phyloP scores from a whole-genome alignment of 2,329 filamentous ascomycete species.

The Alternaria alternata region DNA sequence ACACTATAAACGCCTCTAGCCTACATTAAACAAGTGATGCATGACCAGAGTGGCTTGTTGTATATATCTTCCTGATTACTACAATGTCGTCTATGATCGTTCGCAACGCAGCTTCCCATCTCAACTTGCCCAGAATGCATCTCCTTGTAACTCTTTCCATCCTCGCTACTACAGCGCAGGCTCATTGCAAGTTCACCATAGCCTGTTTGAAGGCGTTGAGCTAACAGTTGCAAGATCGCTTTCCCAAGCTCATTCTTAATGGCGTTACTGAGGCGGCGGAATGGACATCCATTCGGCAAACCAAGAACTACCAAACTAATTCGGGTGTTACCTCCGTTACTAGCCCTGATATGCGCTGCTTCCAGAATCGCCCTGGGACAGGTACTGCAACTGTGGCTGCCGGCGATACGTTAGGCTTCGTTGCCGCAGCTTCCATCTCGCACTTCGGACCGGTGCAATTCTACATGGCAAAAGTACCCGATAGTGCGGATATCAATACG shows the following conservation, averaged over 20 bases:
- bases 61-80: neutral
- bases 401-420: conserved; percentile 57
- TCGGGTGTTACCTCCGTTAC: conserved; percentile 59
- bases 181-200: conserved; percentile 1
- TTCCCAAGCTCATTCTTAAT: conserved; percentile 37
- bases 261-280: conserved; percentile 42
- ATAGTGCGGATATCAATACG: conserved; percentile 32
- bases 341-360: conserved; percentile 61
- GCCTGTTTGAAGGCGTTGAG: neutral
- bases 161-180: neutral
- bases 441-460: conserved; percentile 65
- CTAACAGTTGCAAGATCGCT: conserved; percentile 27
- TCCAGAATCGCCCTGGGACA: conserved; percentile 54
- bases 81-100: neutral
- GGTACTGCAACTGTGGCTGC: conserved; percentile 56
- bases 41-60: neutral
- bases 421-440: conserved; percentile 54
- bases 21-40: neutral
- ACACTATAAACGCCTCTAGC: neutral
- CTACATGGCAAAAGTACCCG: conserved; percentile 62
- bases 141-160: neutral
- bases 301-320: conserved; percentile 61
- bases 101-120: neutral
- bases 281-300: conserved; percentile 60
- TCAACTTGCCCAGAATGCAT: neutral